These are phyloP conservation scores for Arthrocladium fulminans DNA, from an alignment of 2,329 filamentous ascomycete genomes.

Conservation along the genomic window DNA sequence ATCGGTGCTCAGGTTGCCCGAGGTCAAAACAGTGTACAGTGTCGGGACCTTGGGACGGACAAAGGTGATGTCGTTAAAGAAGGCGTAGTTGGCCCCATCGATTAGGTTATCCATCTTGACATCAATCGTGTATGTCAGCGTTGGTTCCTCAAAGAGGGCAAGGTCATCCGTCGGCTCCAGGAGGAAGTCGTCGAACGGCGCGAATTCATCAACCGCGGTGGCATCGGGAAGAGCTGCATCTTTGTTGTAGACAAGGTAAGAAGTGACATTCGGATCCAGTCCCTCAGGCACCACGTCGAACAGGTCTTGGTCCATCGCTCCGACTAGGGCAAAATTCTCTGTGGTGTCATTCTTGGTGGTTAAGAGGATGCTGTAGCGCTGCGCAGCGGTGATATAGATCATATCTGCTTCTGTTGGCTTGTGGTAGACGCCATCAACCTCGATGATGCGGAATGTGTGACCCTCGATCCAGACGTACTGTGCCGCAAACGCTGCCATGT, in stretches of 20 bases:
- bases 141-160: slow-evolving; percentile 51
- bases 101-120: slow-evolving; percentile 59
- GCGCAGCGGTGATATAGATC: slow-evolving; percentile 60
- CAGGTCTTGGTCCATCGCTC: slow-evolving; percentile 60
- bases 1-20: slow-evolving; percentile 48
- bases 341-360: slow-evolving; percentile 55
- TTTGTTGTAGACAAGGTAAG: slow-evolving; percentile 48
- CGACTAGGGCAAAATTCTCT: slow-evolving; percentile 59
- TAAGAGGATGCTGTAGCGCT: slow-evolving; percentile 48
- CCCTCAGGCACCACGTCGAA: slow-evolving; percentile 61
- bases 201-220: slow-evolving; percentile 51
- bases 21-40: slow-evolving; percentile 64
- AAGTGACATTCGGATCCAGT: slow-evolving; percentile 54
- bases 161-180: slow-evolving; percentile 60
- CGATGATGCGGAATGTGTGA: slow-evolving; percentile 58
- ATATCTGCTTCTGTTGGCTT: slow-evolving; percentile 51
- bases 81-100: slow-evolving; percentile 51
- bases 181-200: slow-evolving; percentile 63
- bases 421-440: slow-evolving; percentile 64
- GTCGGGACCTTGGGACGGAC: slow-evolving; percentile 65
- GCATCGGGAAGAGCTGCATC: slow-evolving; percentile 41
- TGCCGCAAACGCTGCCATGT: slow-evolving; percentile 59
- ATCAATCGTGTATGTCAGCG: slow-evolving; percentile 54
- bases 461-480: slow-evolving; percentile 42
- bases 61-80: slow-evolving; percentile 72